Evolutionary conservation across 1,284 basidiomycete species (phyloP), one percentile per base, ranked within the genome.

Genomic region (Trametes versicolor): DNA sequence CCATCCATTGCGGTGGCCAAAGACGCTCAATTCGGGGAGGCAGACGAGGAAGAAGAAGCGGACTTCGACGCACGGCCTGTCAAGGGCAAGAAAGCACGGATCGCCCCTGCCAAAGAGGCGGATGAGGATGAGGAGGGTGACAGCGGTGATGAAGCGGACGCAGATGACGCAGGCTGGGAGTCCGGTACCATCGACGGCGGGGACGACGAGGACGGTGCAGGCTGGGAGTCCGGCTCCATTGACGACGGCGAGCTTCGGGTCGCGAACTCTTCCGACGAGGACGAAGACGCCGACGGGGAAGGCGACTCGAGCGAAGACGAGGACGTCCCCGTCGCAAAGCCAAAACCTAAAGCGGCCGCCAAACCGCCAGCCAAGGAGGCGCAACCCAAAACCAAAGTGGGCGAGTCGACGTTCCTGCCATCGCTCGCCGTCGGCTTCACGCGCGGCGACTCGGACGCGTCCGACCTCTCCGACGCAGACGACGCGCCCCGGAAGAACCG

Each of bases 391-490:
- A 34, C 71, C 48, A 74, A 67, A 59, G 54, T 70, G 5, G 69
- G 69, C 3, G 81, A 84, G 25, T 96, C 95, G 1, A 89, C 90
- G 1, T 98, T 98, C 81, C 83, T 98, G 2, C 97, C 97, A 23
- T 92, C 94, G 0, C 87, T 98, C 32, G 86, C 94, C 1, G 88
- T 92, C 9, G 96, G 96, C 1, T 99, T 93, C 76, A 85, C 89
- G 43, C 87, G 88, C 52, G 94, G 93, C 0, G 89, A 90, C 58
- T 94, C 92, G 34, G 88, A 88, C 68, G 93, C 92, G 21, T 74
- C 74, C 41, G 95, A 96, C 72, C 87, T 87, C 65, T 91, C 92
- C 71, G 92, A 94, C 60, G 83, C 80, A 29, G 91, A 92, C 45
- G 87, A 79, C 10, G 32, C 43, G 6, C 79, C 81, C 19, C 89